These are phyloP conservation scores for Petrea volubilis DNA, from an alignment of 257 asterid species.

Conservation along the genomic window DNA sequence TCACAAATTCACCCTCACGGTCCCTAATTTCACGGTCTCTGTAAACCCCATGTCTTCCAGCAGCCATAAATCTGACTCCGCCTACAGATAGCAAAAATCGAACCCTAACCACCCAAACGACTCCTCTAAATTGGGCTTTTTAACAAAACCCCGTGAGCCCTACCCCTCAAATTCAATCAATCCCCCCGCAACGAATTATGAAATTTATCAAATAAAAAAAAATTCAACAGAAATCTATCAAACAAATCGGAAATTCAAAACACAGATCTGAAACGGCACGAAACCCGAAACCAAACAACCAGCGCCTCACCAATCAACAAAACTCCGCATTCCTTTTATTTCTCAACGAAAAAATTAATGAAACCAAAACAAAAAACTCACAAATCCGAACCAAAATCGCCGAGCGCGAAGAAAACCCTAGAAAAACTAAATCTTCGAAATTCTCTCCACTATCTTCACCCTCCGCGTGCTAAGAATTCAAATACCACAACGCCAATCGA, in stretches of 20 bases:
- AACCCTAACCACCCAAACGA: conserved; percentile 27
- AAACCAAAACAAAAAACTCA: neutral
- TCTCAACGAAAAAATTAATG: neutral
- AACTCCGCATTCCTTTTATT: neutral
- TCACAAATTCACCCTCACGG: conserved; percentile 52
- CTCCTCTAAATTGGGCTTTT: conserved; percentile 12
- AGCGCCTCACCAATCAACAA: conserved; percentile 3
- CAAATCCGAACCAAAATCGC: neutral
- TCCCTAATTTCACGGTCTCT: conserved; percentile 68
- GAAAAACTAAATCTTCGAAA: neutral
- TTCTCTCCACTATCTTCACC: conserved; percentile 12
- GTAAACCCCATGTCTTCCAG: conserved; percentile 72
- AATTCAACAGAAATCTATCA: neutral
- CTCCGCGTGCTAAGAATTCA: conserved; percentile 19
- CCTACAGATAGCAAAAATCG: neutral
- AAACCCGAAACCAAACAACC: neutral
- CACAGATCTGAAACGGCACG: conserved; percentile 32
- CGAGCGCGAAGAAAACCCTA: conserved; percentile 30
- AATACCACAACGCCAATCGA: conserved; percentile 23
- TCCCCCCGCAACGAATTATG: neutral
- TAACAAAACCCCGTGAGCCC: conserved; percentile 11
- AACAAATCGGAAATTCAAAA: neutral
- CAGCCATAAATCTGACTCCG: conserved; percentile 53
- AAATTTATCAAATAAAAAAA: neutral
- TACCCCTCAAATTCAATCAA: conserved; percentile 6